Conservation (phyloP, 176 grass and related monocot species). For the Secale cereale region DNA sequence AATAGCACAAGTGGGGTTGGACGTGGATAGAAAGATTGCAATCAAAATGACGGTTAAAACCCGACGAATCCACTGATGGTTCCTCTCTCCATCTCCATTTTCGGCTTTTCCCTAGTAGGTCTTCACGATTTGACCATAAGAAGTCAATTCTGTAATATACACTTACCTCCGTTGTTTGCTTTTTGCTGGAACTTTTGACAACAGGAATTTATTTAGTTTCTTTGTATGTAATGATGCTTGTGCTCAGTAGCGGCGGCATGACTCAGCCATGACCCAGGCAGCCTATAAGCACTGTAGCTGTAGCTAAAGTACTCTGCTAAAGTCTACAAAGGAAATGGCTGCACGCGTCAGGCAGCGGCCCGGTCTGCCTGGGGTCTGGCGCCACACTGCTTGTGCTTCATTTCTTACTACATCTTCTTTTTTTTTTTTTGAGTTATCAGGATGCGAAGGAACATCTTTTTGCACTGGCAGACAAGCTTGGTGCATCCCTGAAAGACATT, state of each 20-base stretch:
- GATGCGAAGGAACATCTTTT: constrained; percentile 98
- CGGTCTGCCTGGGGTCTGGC: no score
- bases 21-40: background rate
- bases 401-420: constrained; percentile 16
- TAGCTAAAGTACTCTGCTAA: no score
- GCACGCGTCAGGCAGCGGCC: no score
- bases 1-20: background rate
- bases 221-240: background rate
- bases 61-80: background rate
- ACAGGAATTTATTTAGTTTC: background rate
- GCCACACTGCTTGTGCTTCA: background rate
- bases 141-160: constrained; percentile 8
- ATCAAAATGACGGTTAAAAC: background rate
- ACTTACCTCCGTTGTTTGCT: background rate
- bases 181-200: background rate
- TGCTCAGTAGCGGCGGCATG: background rate
- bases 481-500: constrained; percentile 85
- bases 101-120: background rate
- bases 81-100: background rate
- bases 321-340: no score
- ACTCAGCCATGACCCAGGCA: no score
- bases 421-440: constrained; percentile 37
- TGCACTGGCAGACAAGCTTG: constrained; percentile 93
- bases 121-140: background rate
- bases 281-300: no score